A percentile compares a stretch with the other conserved stretches of the same genome.
phyloP scores from a whole-genome alignment of 495 filamentous ascomycete genomes.

The Schizothecium vesticola region DNA sequence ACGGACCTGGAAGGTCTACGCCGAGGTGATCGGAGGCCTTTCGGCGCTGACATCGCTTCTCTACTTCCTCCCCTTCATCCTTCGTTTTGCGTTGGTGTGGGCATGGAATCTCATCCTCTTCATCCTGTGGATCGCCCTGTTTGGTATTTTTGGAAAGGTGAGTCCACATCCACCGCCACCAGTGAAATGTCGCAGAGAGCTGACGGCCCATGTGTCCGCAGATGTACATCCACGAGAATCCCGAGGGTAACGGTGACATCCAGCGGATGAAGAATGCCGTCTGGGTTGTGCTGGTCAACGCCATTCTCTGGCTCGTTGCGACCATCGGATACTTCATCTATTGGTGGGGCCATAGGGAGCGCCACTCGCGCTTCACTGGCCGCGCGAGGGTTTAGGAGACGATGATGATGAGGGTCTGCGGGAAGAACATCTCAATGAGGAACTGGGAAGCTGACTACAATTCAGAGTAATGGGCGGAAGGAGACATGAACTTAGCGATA shows the following conservation, averaged over 20 bases:
- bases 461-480: background rate
- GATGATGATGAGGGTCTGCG: background rate
- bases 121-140: constrained; percentile 71
- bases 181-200: background rate
- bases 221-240: constrained; percentile 66
- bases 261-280: constrained; percentile 79
- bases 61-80: constrained; percentile 57
- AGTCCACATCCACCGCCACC: background rate
- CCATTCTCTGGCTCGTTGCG: constrained; percentile 65
- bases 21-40: constrained; percentile 58
- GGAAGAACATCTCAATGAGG: background rate
- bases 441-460: background rate
- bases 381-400: constrained; percentile 39
- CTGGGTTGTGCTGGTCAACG: constrained; percentile 72
- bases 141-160: constrained; percentile 68
- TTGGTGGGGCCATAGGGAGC: constrained; percentile 40
- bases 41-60: constrained; percentile 56
- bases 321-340: constrained; percentile 37
- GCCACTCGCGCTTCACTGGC: constrained; percentile 43
- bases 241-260: constrained; percentile 54
- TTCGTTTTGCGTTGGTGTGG: constrained; percentile 50
- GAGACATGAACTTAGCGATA: background rate
- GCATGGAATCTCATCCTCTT: constrained; percentile 67
- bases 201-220: constrained; percentile 16
- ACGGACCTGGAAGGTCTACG: constrained; percentile 52